These are phyloP conservation scores for Neurospora terricola DNA, from an alignment of 495 filamentous ascomycete genomes.

Conservation along the genomic window DNA sequence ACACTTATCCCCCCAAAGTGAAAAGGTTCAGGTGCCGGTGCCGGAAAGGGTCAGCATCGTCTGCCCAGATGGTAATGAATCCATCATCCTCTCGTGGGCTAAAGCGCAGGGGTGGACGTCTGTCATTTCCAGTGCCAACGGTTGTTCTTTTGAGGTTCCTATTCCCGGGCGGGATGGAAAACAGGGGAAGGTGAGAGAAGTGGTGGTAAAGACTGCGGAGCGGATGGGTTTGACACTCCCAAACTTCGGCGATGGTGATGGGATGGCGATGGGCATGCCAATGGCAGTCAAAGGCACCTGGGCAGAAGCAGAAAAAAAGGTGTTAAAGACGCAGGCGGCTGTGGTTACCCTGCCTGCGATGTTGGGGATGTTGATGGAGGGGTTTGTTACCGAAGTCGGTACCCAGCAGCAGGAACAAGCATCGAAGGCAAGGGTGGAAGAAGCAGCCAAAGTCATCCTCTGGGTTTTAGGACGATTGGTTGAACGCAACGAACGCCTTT, in stretches of 20 bases:
- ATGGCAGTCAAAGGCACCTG: background rate
- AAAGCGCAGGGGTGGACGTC: constrained; percentile 3
- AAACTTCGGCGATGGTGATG: background rate
- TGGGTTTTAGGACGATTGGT: background rate
- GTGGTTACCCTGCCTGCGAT: background rate
- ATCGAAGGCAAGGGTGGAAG: background rate
- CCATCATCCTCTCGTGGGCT: constrained; percentile 24
- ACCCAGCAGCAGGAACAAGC: background rate
- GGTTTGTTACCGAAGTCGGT: background rate
- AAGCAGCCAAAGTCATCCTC: background rate
- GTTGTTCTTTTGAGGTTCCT: background rate
- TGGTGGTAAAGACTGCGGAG: background rate
- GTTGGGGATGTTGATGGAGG: background rate
- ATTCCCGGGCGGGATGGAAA: background rate
- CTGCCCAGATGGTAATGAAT: constrained; percentile 18
- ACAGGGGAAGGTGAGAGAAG: background rate
- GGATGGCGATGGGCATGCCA: background rate
- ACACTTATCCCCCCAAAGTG: background rate
- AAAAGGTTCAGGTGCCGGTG: no score
- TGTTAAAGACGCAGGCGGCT: background rate
- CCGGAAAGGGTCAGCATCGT: constrained; percentile 20
- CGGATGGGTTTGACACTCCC: background rate
- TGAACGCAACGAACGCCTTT: background rate
- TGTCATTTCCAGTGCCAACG: background rate
- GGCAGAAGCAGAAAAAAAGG: background rate